Base-by-base conservation (phyloP, 805 yeast genomes). In the Komagataella kurtzmanii region DNA sequence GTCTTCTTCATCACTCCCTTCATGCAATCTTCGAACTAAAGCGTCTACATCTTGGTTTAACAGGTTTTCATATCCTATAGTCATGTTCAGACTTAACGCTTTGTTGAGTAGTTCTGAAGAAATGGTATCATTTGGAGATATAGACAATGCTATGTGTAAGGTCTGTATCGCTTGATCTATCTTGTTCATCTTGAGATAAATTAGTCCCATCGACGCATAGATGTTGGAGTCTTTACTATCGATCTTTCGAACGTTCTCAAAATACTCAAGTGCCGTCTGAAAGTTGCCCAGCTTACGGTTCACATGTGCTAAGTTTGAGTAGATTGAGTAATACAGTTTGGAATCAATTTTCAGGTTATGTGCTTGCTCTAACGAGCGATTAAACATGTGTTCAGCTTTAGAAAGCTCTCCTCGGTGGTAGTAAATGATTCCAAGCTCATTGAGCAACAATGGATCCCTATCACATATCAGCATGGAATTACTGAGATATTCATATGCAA, bases 401-500 rank as follows among this genome's bases (percentile, higher is more conserved):
- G 66, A 62, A 24, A 83, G 71, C 52, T 87, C 85, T 54, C 74
- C 72, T 58, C 80, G 83, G 62, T 91, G 90, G 62, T 87, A 93
- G 59, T 80, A 74, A n/a, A 90, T 78, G 1, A 93, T 98, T 3
- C 97, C 99, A 62, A 91, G 69, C 63, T 93, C 99, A 65, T 93
- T 93, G 55, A 93, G 71, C 47, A 93, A 67, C 49, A 91, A 67
- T 3, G 99, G 98, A 65, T 93, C 99, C 3, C 79, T 72, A 19
- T 85, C 81, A 65, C 96, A 90, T 2, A 89, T 79, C 18, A 80
- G 79, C 58, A 79, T 82, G 1, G 97, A 78, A 3, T 90, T 77
- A 53, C 73, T 68, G 24, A 93, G 74, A 61, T 90, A 93, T 63
- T 91, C 97, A 58, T 86, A 90, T 0, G 98, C 88, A 51, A 93